Conservation (phyloP, 768 basidiomycete species). For the Sarcomyxa edulis region DNA sequence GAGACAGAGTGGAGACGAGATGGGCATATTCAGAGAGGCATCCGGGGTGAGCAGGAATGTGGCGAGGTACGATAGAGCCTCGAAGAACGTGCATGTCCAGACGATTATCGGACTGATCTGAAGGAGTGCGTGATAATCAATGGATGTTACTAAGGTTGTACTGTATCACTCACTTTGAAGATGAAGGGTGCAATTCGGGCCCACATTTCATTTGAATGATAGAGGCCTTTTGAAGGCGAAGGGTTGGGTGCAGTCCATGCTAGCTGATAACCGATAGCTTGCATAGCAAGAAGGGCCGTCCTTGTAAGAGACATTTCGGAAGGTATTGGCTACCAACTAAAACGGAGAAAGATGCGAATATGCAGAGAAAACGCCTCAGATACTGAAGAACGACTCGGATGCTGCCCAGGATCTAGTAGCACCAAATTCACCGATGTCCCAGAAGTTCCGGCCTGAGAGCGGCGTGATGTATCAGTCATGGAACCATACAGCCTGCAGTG, state of each 20-base stretch:
- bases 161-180: slow-evolving; percentile 51
- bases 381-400: too few relatives aligned
- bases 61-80: slow-evolving; percentile 38
- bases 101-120: slow-evolving; percentile 46
- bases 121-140: background rate
- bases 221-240: slow-evolving; percentile 41
- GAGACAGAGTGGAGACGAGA: slow-evolving; percentile 25
- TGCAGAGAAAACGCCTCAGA: too few relatives aligned
- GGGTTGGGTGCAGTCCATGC: slow-evolving; percentile 57
- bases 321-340: too few relatives aligned
- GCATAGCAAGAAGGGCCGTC: slow-evolving; percentile 39
- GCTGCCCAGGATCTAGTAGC: too few relatives aligned
- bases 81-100: slow-evolving; percentile 46
- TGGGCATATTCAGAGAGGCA: too few relatives aligned
- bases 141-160: background rate
- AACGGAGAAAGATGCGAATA: too few relatives aligned
- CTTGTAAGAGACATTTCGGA: slow-evolving; percentile 52
- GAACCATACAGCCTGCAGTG: too few relatives aligned
- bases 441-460: too few relatives aligned
- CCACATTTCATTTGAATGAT: slow-evolving; percentile 46
- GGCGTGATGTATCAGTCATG: too few relatives aligned
- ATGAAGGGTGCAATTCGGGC: slow-evolving; percentile 51
- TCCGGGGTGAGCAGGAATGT: slow-evolving; percentile 25
- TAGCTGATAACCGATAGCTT: slow-evolving; percentile 44
- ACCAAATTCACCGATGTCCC: too few relatives aligned